phyloP scores from a whole-genome alignment of 495 filamentous ascomycete genomes.

The Cairneyella variabilis region DNA sequence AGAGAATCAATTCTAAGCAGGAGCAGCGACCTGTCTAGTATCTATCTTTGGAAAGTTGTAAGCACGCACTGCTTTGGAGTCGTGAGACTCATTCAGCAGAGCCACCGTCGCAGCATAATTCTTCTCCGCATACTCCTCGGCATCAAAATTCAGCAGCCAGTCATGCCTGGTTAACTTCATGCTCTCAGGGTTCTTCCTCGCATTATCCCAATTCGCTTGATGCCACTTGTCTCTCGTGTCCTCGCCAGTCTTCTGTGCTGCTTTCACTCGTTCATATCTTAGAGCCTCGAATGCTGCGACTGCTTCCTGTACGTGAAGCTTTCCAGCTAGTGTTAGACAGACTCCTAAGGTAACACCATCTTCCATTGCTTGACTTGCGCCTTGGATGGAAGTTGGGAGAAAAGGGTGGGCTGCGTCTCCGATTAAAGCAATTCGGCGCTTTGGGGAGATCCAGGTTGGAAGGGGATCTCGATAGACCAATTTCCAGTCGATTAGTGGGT shows the following conservation, averaged over 20 bases:
- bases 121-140: constrained; percentile 53
- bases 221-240: constrained; percentile 59
- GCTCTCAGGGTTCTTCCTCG: constrained; percentile 53
- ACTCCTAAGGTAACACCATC: constrained; percentile 65
- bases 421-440: constrained; percentile 54
- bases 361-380: constrained; percentile 68
- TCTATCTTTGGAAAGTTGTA: no score
- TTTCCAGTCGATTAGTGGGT: constrained; percentile 64
- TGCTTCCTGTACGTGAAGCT: constrained; percentile 37
- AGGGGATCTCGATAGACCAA: constrained; percentile 68
- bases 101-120: constrained; percentile 36
- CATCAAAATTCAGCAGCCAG: constrained; percentile 62
- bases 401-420: constrained; percentile 74
- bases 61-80: no score
- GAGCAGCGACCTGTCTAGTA: no score
- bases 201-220: constrained; percentile 54
- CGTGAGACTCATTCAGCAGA: no score
- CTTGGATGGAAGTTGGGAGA: constrained; percentile 64
- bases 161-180: constrained; percentile 51
- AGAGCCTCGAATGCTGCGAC: constrained; percentile 44
- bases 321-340: constrained; percentile 46
- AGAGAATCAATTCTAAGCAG: no score
- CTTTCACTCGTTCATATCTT: constrained; percentile 49
- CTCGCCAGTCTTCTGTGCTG: constrained; percentile 56
- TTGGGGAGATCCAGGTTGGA: constrained; percentile 58